Evolutionary conservation across 2,329 filamentous ascomycete genomes (phyloP).

Genomic region (Sporothrix euskadiensis): DNA sequence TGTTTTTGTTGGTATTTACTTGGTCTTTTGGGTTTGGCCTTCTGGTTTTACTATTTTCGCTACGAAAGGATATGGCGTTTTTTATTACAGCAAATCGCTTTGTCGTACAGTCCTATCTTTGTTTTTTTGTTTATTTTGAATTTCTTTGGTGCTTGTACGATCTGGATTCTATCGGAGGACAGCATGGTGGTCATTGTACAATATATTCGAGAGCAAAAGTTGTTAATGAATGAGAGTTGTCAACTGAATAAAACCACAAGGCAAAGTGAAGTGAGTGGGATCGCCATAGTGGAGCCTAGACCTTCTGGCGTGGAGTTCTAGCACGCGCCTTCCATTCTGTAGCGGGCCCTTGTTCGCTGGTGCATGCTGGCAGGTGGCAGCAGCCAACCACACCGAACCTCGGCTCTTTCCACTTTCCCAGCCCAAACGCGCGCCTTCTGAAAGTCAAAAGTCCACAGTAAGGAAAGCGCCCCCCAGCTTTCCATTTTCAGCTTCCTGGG

Average conservation of each 20-base stretch:
- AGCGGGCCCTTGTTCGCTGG: not conserved
- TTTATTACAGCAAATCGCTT: not conserved
- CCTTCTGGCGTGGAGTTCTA: not conserved
- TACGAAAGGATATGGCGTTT: not conserved
- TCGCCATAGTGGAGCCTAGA: not conserved
- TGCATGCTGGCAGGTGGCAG: not conserved
- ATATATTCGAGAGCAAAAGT: not conserved
- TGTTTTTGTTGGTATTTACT: not conserved
- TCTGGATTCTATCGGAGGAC: not conserved
- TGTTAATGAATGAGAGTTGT: not conserved
- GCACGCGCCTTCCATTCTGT: not conserved
- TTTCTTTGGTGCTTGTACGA: not conserved
- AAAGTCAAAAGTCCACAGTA: not conserved
- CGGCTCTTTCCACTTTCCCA: slow-evolving; percentile 20
- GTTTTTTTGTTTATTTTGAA: not conserved
- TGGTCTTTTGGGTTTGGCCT: not conserved
- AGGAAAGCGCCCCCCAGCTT: slow-evolving; percentile 1
- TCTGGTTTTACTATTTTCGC: not conserved
- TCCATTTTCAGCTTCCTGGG: not conserved
- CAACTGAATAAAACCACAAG: not conserved
- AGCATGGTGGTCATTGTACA: slow-evolving; percentile 5
- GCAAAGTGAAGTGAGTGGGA: no score
- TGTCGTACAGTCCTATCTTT: not conserved
- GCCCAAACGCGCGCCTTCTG: not conserved
- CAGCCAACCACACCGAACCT: slow-evolving; percentile 14